Conservation (phyloP, 345 rosid species). For the Moricandia moricandioides region DNA sequence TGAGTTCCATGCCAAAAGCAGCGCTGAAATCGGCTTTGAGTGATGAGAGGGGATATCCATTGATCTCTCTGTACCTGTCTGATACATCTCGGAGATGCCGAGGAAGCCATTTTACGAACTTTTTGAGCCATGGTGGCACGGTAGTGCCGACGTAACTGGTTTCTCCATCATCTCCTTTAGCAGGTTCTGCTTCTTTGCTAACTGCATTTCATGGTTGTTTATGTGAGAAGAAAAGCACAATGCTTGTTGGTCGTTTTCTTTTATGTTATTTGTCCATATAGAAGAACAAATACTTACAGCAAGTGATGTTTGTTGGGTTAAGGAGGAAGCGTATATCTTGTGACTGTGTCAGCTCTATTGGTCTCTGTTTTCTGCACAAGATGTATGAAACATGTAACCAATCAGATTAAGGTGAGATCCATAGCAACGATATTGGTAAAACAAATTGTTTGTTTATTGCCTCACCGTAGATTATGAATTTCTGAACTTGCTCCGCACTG, state of each 20-base stretch:
- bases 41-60: constrained; percentile 72
- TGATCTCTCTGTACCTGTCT: constrained; percentile 26
- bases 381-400: constrained; percentile 10
- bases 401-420: constrained; percentile 10
- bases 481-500: constrained; percentile 62
- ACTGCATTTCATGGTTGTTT: constrained; percentile 38
- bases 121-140: constrained; percentile 49
- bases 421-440: constrained; percentile 4
- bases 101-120: constrained; percentile 71
- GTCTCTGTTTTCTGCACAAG: constrained; percentile 63
- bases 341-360: constrained; percentile 73
- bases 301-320: constrained; percentile 50
- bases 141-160: constrained; percentile 13
- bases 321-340: constrained; percentile 87
- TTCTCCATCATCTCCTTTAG: constrained; percentile 42
- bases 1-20: constrained; percentile 58
- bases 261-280: neutral
- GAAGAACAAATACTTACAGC: constrained; percentile 49
- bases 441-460: constrained; percentile 14
- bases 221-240: constrained; percentile 29
- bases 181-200: constrained; percentile 44
- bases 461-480: constrained; percentile 77
- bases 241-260: neutral
- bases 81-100: constrained; percentile 42
- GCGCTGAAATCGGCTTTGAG: constrained; percentile 73